Conservation (phyloP, 2,329 filamentous ascomycete genomes). For the Aspergillus uvarum region DNA sequence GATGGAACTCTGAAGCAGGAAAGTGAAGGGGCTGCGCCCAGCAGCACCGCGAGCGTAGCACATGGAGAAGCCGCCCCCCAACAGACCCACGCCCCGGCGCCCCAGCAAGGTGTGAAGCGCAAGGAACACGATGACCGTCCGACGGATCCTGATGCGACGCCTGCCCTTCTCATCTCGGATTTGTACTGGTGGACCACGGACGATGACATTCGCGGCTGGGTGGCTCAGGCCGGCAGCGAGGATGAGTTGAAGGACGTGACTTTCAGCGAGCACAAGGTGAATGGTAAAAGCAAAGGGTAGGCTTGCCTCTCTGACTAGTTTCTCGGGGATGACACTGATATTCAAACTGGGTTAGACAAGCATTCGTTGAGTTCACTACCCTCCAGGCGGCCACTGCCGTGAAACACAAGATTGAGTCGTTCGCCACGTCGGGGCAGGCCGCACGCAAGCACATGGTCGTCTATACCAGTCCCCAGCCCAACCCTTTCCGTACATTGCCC, state of each 20-base stretch:
- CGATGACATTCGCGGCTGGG: slow-evolving; percentile 88
- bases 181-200: slow-evolving; percentile 97
- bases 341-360: slow-evolving; percentile 53
- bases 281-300: slow-evolving; percentile 97
- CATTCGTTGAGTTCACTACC: slow-evolving; percentile 80
- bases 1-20: slow-evolving; percentile 24
- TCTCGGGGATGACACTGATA: neutral
- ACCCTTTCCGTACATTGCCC: slow-evolving; percentile 86
- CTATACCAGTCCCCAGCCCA: slow-evolving; percentile 74
- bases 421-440: slow-evolving; percentile 56
- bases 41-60: slow-evolving; percentile 25
- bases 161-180: slow-evolving; percentile 82
- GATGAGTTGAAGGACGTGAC: slow-evolving; percentile 87
- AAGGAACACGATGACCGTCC: slow-evolving; percentile 59
- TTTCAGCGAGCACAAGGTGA: slow-evolving; percentile 98
- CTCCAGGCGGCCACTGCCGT: slow-evolving; percentile 81
- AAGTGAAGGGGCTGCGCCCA: slow-evolving; percentile 26
- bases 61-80: slow-evolving; percentile 20
- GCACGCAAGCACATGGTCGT: slow-evolving; percentile 68
- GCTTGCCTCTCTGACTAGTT: slow-evolving; percentile 24
- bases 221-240: slow-evolving; percentile 75
- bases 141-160: slow-evolving; percentile 60
- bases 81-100: slow-evolving; percentile 29
- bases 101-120: slow-evolving; percentile 61
- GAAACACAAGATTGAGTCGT: slow-evolving; percentile 75